Conservation (phyloP, 202 grass and related monocot species). For the Carex arenaria region DNA sequence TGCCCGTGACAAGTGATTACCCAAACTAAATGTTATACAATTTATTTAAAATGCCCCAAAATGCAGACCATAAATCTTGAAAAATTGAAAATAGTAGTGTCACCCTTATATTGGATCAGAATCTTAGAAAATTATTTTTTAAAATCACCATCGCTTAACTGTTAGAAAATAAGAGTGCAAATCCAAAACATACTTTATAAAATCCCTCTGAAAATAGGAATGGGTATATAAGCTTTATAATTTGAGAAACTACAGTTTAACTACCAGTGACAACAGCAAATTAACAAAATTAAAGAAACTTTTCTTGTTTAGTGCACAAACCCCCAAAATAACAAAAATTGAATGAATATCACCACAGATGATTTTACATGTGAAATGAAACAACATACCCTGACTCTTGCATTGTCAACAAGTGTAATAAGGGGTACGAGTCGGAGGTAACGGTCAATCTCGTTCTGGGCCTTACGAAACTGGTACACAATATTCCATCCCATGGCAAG, state of each 20-base stretch:
- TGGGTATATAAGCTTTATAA: neutral
- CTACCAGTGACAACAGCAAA: neutral
- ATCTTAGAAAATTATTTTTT: neutral
- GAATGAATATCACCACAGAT: neutral
- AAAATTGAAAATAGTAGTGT: neutral
- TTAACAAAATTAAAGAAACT: neutral
- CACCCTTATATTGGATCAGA: neutral
- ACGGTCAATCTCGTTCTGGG: constrained; percentile 86
- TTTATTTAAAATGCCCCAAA: neutral
- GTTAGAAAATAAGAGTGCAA: too few species aligned
- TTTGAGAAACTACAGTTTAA: neutral
- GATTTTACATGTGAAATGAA: neutral
- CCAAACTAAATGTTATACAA: neutral
- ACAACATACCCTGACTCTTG: constrained; percentile 54
- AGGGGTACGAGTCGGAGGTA: constrained; percentile 89
- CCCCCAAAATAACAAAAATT: neutral
- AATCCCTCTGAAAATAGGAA: neutral
- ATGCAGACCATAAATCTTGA: neutral
- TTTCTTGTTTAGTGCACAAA: neutral
- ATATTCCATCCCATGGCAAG: constrained; percentile 94
- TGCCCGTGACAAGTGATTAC: neutral
- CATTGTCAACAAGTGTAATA: constrained; percentile 86
- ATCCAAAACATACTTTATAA: neutral
- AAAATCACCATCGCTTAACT: neutral
- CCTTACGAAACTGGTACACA: constrained; percentile 77